Evolutionary conservation across 257 asterid genomes (phyloP), one percentile per base, ranked within the genome.

Genomic region (Nicotiana sylvestris): DNA sequence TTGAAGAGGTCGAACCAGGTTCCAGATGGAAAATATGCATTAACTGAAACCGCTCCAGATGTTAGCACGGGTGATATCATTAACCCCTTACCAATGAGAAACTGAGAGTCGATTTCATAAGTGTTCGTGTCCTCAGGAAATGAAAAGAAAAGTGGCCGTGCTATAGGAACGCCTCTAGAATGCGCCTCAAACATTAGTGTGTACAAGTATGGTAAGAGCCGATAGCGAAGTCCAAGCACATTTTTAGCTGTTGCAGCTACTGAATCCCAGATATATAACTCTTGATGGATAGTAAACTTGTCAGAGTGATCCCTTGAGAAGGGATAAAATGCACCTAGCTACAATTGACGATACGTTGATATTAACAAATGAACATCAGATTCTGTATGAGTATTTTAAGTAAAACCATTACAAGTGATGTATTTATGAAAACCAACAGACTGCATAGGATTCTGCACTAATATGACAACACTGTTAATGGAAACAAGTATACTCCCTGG

Each of bases 261-360:
- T 2, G 97, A 91, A 10, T 92, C 88, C 97, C 97, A 92, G 21
- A 88, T 0, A 37, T 87, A 92, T 1, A 91, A 88, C 85, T 92
- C 97, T 83, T 92, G 97, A n/a, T 77, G 89, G 85, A 13, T 66
- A 43, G 77, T 82, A 6, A 0, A 17, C 35, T 72, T 87, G 0
- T 65, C 88, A 0, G 93, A 82, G 72, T 92, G 95, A 62, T 91
- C 94, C 67, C 97, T 86, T 7, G 97, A 77, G 67, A 92, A 92
- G 25, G 97, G 97, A 85, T 91, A 92, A 84, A 90, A 91, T 39
- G 94, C 95, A 57, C 93, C 94, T 29, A 92, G 61, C 95, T 91
- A 62, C 87, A 87, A 11, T 10, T 30, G 17, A 29, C 46, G 78
- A 30, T 1, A 25, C 9, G 15, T 69, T 70, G 78, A 12, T 32